Conservation (phyloP, 2,329 filamentous ascomycete species). For the Aspergillus udagawae region DNA sequence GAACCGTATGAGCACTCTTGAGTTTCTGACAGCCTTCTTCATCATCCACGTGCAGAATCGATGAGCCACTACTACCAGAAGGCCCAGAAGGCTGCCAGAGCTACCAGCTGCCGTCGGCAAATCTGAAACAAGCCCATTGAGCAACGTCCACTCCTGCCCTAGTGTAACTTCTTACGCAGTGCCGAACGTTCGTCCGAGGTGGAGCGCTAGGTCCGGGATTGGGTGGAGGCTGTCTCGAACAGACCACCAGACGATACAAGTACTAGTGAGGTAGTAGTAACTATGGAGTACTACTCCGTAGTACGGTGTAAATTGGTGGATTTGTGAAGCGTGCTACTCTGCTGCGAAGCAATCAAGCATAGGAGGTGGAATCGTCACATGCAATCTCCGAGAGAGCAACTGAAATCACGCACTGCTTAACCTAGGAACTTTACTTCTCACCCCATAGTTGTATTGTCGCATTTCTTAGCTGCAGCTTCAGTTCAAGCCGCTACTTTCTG, state of each 20-base stretch:
- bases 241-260: not conserved
- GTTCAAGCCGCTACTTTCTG: not conserved
- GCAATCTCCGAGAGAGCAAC: not conserved
- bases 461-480: not conserved
- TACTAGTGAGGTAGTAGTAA: no score
- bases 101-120: constrained; percentile 13
- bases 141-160: not conserved
- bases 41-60: not conserved
- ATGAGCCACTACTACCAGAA: not conserved
- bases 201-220: constrained; percentile 7
- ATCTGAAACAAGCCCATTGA: constrained; percentile 20
- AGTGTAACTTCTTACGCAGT: constrained; percentile 8
- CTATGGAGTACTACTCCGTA: no score
- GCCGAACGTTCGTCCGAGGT: constrained; percentile 17
- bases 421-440: not conserved
- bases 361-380: not conserved
- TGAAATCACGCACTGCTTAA: not conserved
- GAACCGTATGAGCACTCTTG: no score
- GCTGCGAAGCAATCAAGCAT: no score
- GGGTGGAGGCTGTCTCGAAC: not conserved
- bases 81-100: not conserved
- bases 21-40: no score
- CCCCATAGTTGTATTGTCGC: not conserved
- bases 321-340: not conserved
- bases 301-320: not conserved